Evolutionary conservation across 164 flowering plant species (phyloP).

Genomic region (Cinnamomum chago): DNA sequence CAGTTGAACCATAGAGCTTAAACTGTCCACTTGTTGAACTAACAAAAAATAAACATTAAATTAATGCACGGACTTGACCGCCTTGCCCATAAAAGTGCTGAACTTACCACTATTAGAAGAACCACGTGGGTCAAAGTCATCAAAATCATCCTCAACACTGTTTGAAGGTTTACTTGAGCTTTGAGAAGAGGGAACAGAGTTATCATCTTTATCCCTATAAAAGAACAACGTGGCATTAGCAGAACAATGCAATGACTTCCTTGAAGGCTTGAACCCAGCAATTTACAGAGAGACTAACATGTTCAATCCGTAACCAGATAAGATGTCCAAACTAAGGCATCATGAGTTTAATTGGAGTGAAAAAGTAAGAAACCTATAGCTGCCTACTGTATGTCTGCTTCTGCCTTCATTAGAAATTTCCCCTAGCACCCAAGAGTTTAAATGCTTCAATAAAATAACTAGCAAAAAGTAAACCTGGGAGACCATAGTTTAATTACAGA

Average conservation of each 20-base stretch:
- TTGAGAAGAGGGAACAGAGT: slow-evolving; percentile 35
- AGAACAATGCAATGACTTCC: neutral
- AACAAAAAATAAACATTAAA: neutral
- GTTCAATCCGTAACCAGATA: neutral
- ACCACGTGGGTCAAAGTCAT: slow-evolving; percentile 93
- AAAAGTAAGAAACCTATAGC: neutral
- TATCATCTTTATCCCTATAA: slow-evolving; percentile 34
- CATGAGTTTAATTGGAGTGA: no score
- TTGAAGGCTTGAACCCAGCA: neutral
- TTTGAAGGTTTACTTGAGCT: slow-evolving; percentile 37
- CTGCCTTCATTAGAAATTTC: neutral
- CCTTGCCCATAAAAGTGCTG: slow-evolving; percentile 18
- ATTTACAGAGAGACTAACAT: neutral
- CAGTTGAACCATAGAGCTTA: no score
- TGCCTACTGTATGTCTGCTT: neutral
- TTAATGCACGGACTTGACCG: neutral
- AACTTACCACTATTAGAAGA: slow-evolving; percentile 55
- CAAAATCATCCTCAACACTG: slow-evolving; percentile 71
- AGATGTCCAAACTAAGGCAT: neutral
- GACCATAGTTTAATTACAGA: neutral
- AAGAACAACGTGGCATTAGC: slow-evolving; percentile 9
- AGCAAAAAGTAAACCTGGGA: neutral
- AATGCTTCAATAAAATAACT: neutral
- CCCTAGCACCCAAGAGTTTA: neutral
- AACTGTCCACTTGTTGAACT: no score